These are phyloP conservation scores for Lathyrus aphaca DNA, from an alignment of 306 rosid genomes.

Conservation along the genomic window DNA sequence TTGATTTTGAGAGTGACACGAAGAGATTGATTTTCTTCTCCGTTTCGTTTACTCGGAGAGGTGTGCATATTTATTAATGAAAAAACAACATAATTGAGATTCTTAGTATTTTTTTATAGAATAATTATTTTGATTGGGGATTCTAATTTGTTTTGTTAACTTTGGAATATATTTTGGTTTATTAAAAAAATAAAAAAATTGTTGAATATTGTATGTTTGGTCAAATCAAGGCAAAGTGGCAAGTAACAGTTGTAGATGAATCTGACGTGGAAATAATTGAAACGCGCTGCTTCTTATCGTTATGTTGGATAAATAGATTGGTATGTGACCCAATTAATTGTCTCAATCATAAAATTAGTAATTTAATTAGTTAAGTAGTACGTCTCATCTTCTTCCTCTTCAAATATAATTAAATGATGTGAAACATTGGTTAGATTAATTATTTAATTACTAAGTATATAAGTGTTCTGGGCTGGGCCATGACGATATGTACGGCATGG, in stretches of 20 bases:
- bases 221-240: too few relatives aligned
- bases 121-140: neutral
- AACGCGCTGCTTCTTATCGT: constrained; percentile 2
- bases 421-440: too few relatives aligned
- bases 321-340: neutral
- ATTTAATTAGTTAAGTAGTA: too few relatives aligned
- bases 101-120: neutral
- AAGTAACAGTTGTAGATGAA: neutral
- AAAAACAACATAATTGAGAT: neutral
- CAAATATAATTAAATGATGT: too few relatives aligned
- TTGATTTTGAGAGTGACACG: neutral
- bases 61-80: neutral
- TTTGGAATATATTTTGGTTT: neutral
- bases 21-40: neutral
- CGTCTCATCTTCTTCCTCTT: too few relatives aligned
- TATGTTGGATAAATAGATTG: neutral
- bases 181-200: too few relatives aligned
- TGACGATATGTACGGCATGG: too few relatives aligned
- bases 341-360: too few relatives aligned
- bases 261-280: constrained; percentile 1
- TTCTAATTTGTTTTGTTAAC: neutral
- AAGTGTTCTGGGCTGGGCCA: too few relatives aligned
- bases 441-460: too few relatives aligned
- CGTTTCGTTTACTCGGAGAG: neutral
- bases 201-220: too few relatives aligned